Base-by-base conservation (phyloP, 2,329 filamentous ascomycete species). In the Beauveria pseudobassiana region DNA sequence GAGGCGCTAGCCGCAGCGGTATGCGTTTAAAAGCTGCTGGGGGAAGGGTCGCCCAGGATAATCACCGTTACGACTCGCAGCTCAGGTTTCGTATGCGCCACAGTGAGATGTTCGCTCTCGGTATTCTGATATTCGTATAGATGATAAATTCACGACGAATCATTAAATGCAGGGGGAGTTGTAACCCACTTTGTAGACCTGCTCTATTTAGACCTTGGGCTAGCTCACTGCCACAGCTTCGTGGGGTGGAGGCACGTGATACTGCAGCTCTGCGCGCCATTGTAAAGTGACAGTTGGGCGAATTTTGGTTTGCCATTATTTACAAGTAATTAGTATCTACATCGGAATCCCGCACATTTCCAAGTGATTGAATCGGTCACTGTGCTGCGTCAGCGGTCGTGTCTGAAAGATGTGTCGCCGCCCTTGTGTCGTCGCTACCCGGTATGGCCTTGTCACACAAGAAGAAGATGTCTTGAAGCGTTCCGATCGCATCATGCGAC, bases 231-330 rank as follows among this genome's bases (percentile, higher is more conserved):
- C 42, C 18, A 49, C 6, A 30, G 30, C 5, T 51, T 43, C 46
- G 56, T 51, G 56, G 46, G 20, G 16, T 50, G 34, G 34, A 26
- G 46, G 56, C 56, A 59, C 50, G 50, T 52, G 50, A 61, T 61
- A 42, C 26, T 18, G 18, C 12, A 12, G 16, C 40, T 55, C 24
- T 20, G 5, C 18, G 16, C 22, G 10, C 22, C 18, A 30, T 55
- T 30, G 24, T 30, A 12, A 18, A 5, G 28, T n/a, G 18, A 45
- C 14, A 20, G 10, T 30, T 30, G 16, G 16, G 24, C 52, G 18
- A 45, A 14, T 16, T 30, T 5, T 22, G 6, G 8, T 5, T 20
- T 45, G 2, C 18, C 7, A 28, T 14, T 45, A 9, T 30, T 20
- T 5, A 12, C 8, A 9, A 14, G 10, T 14, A 10, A 8, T n/a